These are phyloP conservation scores for Podila epigama DNA, from an alignment of 192 early-diverging fungal genomes.

Conservation along the genomic window DNA sequence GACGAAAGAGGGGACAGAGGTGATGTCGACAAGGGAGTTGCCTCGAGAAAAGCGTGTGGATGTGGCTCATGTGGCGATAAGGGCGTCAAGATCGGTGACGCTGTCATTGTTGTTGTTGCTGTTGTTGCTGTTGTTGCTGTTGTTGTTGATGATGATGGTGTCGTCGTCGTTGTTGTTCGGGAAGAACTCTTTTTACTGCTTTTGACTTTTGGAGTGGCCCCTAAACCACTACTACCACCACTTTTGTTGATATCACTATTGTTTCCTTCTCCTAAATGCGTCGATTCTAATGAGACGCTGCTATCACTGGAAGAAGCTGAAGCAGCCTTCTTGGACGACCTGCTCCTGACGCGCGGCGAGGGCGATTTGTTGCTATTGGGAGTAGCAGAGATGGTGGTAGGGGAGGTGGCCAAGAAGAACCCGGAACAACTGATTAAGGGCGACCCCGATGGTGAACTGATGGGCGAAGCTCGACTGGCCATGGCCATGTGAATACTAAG, in stretches of 20 bases:
- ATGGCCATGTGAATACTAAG: constrained; percentile 47
- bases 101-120: not conserved
- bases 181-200: constrained; percentile 28
- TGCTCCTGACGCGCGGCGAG: constrained; percentile 16
- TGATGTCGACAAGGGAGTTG: constrained; percentile 13
- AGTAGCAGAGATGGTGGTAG: too few species aligned
- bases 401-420: constrained; percentile 2
- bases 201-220: constrained; percentile 21
- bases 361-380: not conserved
- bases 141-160: constrained; percentile 1
- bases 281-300: too few species aligned
- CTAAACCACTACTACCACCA: not conserved
- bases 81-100: too few species aligned
- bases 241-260: not conserved
- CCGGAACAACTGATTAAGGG: constrained; percentile 8
- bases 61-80: too few species aligned
- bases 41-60: constrained; percentile 4
- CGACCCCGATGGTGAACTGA: constrained; percentile 25
- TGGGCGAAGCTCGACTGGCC: constrained; percentile 23
- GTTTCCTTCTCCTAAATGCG: not conserved
- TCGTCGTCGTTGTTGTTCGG: not conserved
- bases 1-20: constrained; percentile 9
- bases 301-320: not conserved
- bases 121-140: not conserved
- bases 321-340: constrained; percentile 1